Base-by-base conservation (phyloP, 2,329 filamentous ascomycete genomes). In the Pochonia chlamydosporia region DNA sequence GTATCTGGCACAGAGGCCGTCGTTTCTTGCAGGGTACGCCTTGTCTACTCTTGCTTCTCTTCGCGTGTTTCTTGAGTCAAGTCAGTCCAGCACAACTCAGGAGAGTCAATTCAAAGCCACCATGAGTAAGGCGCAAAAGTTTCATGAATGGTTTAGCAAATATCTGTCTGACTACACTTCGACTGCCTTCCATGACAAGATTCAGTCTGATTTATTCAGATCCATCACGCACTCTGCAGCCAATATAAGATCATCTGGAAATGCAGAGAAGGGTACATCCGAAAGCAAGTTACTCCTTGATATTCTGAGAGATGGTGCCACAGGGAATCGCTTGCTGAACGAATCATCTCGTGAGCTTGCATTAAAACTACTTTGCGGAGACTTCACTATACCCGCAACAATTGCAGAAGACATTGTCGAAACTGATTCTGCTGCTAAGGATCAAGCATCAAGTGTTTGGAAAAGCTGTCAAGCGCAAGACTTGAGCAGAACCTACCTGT, bases 251-350 rank as follows among this genome's bases (percentile, higher is more conserved):
- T 75, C 76, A 1, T 78, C 81, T 6, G 87, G 87, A 11, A 90
- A 86, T 61, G 82, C 85, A 1, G 74, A 82, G 39, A 79, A 75
- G 47, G 81, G 78, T 1, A 87, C 82, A 3, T 74, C 84, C n/a
- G 91, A 96, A 63, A 89, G 88, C 56, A 82, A 79, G 25, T 71
- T 97, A 3, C 72, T 99, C 3, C 66, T 89, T n/a, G 82, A 87
- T 46, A 81, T 99, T 5, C 71, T 99, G 4, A 75, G 82, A 49
- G 91, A 96, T 57, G 83, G 84, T 49, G 74, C 73, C 23, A 75
- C 77, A 3, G 72, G 73, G 2, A 66, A 76, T 24, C 77, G 80
- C 46, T 71, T 96, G 1, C 72, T 97, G 5, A 85, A 86, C 53
- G 74, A 79, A 42, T 75, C 84, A 3, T 86, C 89, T 13, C 78